A percentile compares a stretch with the other conserved stretches of the same genome.
These are phyloP conservation scores for Solanum sparsipilum DNA, from an alignment of 257 asterid genomes.

Conservation along the genomic window DNA sequence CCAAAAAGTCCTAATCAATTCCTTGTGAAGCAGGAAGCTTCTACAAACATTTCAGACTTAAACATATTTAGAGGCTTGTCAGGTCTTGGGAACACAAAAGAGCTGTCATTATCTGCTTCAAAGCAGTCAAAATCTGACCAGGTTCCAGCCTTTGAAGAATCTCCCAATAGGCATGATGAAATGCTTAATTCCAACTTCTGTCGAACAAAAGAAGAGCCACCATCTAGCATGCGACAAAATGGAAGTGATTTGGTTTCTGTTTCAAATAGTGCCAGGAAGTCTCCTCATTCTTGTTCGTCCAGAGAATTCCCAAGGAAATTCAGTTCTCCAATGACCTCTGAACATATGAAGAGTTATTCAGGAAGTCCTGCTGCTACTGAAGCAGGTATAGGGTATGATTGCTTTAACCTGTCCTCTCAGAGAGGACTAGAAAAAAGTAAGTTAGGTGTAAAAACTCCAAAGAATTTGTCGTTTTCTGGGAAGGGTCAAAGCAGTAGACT, in stretches of 20 bases:
- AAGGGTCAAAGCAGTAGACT: slow-evolving; percentile 23
- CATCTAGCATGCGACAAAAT: slow-evolving; percentile 19
- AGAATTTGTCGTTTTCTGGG: slow-evolving; percentile 6
- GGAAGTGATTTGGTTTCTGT: slow-evolving; percentile 21
- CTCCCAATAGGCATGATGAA: slow-evolving; percentile 14
- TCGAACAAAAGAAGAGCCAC: slow-evolving; percentile 12
- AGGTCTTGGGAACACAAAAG: slow-evolving; percentile 15
- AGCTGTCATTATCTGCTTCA: slow-evolving; percentile 16
- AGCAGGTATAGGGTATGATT: slow-evolving; percentile 19
- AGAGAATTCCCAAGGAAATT: slow-evolving; percentile 25
- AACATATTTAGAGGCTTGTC: slow-evolving; percentile 22
- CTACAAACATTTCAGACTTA: not conserved
- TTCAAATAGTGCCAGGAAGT: slow-evolving; percentile 29
- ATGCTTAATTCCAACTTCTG: slow-evolving; percentile 12
- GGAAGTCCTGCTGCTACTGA: slow-evolving; percentile 18
- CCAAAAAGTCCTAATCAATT: slow-evolving; percentile 21
- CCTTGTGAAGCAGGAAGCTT: slow-evolving; percentile 18
- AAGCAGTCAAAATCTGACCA: slow-evolving; percentile 16
- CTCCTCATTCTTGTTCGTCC: slow-evolving; percentile 25
- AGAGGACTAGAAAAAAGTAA: slow-evolving; percentile 7
- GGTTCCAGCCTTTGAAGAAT: slow-evolving; percentile 14
- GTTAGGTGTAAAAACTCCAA: not conserved
- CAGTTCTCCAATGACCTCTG: slow-evolving; percentile 20
- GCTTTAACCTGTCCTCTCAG: slow-evolving; percentile 10
- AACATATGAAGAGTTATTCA: slow-evolving; percentile 11